These are phyloP conservation scores for Phaeosphaeriaceae sp. DNA, from an alignment of 2,329 filamentous ascomycete species.

Conservation along the genomic window DNA sequence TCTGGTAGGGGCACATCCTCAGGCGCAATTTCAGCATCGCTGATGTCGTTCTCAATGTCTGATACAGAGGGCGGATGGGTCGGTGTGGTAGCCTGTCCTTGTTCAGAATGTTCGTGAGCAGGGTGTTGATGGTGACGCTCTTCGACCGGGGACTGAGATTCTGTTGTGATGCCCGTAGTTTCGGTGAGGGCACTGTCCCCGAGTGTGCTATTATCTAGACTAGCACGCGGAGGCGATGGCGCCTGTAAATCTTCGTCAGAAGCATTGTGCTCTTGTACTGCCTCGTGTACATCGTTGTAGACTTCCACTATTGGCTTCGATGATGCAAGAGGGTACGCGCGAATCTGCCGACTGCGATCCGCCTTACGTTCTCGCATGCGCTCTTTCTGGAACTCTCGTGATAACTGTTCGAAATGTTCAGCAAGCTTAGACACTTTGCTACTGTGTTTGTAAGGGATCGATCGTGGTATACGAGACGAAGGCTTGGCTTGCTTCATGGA, in stretches of 20 bases:
- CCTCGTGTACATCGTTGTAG: conserved; percentile 91
- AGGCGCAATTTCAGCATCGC: conserved; percentile 75
- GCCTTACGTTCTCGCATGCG: conserved; percentile 85
- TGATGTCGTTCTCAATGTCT: conserved; percentile 61
- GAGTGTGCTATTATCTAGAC: conserved; percentile 48
- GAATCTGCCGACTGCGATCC: conserved; percentile 76
- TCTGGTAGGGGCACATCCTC: conserved; percentile 73
- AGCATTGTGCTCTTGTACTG: conserved; percentile 80
- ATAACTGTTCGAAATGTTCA: conserved; percentile 95
- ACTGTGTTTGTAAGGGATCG: conserved; percentile 74
- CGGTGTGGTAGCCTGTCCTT: conserved; percentile 32
- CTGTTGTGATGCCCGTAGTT: conserved; percentile 41
- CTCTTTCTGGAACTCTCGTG: conserved; percentile 95
- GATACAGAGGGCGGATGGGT: conserved; percentile 53
- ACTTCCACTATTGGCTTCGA: conserved; percentile 97
- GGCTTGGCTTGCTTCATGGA: conserved; percentile 67
- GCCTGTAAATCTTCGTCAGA: conserved; percentile 67
- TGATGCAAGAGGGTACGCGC: conserved; percentile 86
- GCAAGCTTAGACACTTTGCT: conserved; percentile 86
- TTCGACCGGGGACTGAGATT: conserved; percentile 45
- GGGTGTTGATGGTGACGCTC: conserved; percentile 31
- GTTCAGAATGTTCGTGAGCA: conserved; percentile 25
- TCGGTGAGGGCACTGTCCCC: conserved; percentile 45
- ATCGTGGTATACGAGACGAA: conserved; percentile 81
- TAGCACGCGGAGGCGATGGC: conserved; percentile 39